These are phyloP conservation scores for Acer campestre DNA, from an alignment of 345 rosid genomes.

Conservation along the genomic window DNA sequence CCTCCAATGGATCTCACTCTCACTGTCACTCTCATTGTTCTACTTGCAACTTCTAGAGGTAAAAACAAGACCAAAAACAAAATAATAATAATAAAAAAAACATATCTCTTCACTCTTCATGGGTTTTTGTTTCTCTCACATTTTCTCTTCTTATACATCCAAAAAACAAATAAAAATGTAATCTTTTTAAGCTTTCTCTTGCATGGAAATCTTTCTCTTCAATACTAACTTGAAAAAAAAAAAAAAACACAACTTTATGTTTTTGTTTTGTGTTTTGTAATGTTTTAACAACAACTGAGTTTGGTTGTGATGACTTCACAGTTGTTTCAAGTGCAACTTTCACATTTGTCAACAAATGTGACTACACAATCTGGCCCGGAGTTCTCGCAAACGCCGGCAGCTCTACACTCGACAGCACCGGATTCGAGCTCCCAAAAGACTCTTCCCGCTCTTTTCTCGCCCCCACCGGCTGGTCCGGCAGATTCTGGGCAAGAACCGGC, in stretches of 20 bases:
- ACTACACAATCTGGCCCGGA: slow-evolving; percentile 70
- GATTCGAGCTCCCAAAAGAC: slow-evolving; percentile 60
- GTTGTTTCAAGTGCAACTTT: slow-evolving; percentile 45
- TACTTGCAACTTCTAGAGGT: slow-evolving; percentile 39
- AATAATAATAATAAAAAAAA: too few species aligned
- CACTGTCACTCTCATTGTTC: slow-evolving; percentile 31
- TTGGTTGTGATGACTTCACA: background rate
- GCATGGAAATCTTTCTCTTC: background rate
- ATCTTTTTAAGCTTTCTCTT: background rate
- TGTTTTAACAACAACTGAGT: background rate
- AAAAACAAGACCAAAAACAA: background rate
- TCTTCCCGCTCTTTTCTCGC: slow-evolving; percentile 66
- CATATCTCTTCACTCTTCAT: background rate
- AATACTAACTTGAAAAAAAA: background rate
- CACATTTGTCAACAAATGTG: slow-evolving; percentile 68
- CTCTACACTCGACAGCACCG: slow-evolving; percentile 59
- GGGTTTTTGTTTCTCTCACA: slow-evolving; percentile 8
- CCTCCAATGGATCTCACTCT: slow-evolving; percentile 37
- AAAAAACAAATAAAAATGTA: too few species aligned
- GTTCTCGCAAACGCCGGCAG: slow-evolving; percentile 69
- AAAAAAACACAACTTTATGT: background rate
- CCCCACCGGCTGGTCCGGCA: slow-evolving; percentile 82
- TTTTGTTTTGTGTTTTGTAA: background rate
- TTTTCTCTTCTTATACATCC: background rate
- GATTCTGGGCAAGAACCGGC: slow-evolving; percentile 79